Evolutionary conservation across 1,284 basidiomycete genomes (phyloP).

Genomic region (Kalmanozyma brasiliensis): DNA sequence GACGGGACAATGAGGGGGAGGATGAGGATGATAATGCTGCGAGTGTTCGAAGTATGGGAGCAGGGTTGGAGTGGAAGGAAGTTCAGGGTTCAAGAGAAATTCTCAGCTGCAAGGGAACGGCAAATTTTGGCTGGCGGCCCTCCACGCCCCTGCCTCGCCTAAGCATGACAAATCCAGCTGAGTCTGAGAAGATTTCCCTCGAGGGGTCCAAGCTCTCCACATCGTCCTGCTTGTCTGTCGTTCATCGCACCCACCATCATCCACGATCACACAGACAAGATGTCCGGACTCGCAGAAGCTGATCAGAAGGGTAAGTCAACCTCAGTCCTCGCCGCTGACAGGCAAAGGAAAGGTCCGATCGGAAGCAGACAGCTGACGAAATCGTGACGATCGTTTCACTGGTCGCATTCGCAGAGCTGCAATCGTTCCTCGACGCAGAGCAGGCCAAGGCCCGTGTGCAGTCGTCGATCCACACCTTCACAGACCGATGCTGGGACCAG

Average conservation of each 20-base stretch:
- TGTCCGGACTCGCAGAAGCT: conserved; percentile 57
- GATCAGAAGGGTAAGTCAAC: conserved; percentile 57
- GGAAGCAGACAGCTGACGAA: no score
- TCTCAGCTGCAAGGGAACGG: conserved; percentile 3
- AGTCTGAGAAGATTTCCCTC: conserved; percentile 13
- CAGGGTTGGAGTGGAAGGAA: not conserved
- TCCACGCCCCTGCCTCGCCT: conserved; percentile 9
- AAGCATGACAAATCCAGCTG: conserved; percentile 37
- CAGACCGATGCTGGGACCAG: conserved; percentile 71
- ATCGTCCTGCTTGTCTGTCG: not conserved
- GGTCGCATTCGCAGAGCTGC: conserved; percentile 75
- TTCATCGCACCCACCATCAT: conserved; percentile 1
- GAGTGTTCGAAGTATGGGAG: no score
- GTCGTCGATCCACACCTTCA: conserved; percentile 70
- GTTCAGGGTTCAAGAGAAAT: conserved; percentile 36
- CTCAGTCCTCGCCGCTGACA: no score
- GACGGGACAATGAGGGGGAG: not conserved
- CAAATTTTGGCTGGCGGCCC: conserved; percentile 26
- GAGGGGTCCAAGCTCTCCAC: conserved; percentile 14
- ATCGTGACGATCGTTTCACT: no score
- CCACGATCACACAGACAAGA: conserved; percentile 6
- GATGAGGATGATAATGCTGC: no score
- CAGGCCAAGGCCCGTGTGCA: conserved; percentile 86
- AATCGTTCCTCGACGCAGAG: conserved; percentile 84
- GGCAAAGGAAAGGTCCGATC: no score